These are phyloP conservation scores for Astragalus membranaceus DNA, from an alignment of 306 rosid genomes.

Conservation along the genomic window DNA sequence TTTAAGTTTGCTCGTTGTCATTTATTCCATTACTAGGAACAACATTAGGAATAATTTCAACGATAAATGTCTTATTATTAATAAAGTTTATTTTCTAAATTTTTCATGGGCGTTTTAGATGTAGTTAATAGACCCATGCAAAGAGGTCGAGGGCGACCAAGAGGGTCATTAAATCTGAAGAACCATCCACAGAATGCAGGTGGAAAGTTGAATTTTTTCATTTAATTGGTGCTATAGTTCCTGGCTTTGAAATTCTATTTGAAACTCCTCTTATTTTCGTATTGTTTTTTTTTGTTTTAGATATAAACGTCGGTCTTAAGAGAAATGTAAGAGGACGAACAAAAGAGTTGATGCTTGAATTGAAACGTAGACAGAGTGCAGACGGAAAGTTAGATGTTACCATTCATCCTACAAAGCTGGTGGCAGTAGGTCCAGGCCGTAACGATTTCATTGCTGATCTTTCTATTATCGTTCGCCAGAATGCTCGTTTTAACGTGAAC, in stretches of 20 bases:
- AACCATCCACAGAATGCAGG: constrained; percentile 6
- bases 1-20: not conserved
- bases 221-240: constrained; percentile 8
- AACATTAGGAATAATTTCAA: not conserved
- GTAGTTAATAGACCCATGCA: not conserved
- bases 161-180: not conserved
- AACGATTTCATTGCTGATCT: constrained; percentile 36
- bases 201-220: constrained; percentile 17
- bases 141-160: constrained; percentile 20
- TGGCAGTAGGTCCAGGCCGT: constrained; percentile 41
- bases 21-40: not conserved
- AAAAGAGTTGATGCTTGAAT: constrained; percentile 21
- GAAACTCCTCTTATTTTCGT: not conserved
- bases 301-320: not conserved
- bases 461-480: constrained; percentile 33
- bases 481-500: constrained; percentile 26
- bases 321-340: constrained; percentile 28
- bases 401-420: constrained; percentile 35
- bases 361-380: constrained; percentile 30
- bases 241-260: constrained; percentile 7
- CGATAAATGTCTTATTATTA: not conserved
- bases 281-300: constrained; percentile 16
- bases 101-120: not conserved
- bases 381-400: constrained; percentile 43
- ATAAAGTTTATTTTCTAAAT: not conserved